Percentiles rank a stretch among this genome's conserved stretches.
phyloP scores from a whole-genome alignment of 139 green algal species.

The Axilococcus clingmanii region DNA sequence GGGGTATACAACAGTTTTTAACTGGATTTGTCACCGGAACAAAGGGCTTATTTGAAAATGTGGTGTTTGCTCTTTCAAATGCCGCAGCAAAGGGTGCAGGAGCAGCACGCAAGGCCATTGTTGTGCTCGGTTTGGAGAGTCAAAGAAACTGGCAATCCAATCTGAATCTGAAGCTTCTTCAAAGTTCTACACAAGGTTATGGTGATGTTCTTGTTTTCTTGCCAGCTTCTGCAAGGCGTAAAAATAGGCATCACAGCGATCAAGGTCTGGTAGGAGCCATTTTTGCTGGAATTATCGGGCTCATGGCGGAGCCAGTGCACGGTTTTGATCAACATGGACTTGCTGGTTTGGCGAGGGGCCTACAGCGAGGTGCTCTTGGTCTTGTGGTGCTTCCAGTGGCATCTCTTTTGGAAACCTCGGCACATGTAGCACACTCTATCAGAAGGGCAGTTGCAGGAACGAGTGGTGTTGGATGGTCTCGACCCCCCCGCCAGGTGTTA shows the following conservation, averaged over 20 bases:
- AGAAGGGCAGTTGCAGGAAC: conserved; percentile 22
- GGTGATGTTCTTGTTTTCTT: conserved; percentile 1
- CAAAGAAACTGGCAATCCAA: no score
- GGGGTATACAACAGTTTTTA: conserved; percentile 17
- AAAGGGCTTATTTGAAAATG: conserved; percentile 24
- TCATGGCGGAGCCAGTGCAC: conserved; percentile 18
- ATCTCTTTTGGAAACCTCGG: conserved; percentile 26
- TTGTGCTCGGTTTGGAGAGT: conserved; percentile 26
- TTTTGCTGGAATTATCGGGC: conserved; percentile 17
- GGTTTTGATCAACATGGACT: conserved; percentile 23
- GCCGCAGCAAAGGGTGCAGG: conserved; percentile 31
- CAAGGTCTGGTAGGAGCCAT: conserved; percentile 19
- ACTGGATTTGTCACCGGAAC: conserved; percentile 23
- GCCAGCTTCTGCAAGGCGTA: not conserved
- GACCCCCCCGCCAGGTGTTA: conserved; percentile 19
- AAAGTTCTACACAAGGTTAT: no score
- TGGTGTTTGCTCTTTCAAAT: conserved; percentile 37
- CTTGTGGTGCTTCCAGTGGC: conserved; percentile 30
- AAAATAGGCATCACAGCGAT: not conserved
- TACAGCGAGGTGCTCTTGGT: conserved; percentile 19
- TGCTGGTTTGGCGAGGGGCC: conserved; percentile 19
- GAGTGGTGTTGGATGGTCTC: conserved; percentile 17
- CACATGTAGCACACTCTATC: conserved; percentile 22
- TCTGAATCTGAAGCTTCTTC: no score
- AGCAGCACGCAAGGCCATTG: conserved; percentile 24